Conservation (phyloP, 2,329 filamentous ascomycete genomes). For the Alternaria sp. region DNA sequence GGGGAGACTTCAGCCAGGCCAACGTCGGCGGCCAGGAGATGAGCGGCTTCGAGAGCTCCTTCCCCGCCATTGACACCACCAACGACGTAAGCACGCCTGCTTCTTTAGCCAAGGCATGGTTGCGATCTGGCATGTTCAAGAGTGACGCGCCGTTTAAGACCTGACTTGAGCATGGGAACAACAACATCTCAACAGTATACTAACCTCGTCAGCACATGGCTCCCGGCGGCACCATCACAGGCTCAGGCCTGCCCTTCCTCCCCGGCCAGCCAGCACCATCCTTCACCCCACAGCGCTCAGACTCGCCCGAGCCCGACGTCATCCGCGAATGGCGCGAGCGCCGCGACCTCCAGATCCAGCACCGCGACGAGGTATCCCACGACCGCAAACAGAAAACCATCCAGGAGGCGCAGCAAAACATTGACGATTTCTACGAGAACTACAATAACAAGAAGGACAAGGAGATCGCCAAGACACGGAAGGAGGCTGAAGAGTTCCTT, state of each 20-base stretch:
- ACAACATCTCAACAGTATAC: background rate
- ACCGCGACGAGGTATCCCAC: conserved; percentile 83
- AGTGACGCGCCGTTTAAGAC: background rate
- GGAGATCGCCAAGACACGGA: conserved; percentile 82
- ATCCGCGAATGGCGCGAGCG: conserved; percentile 90
- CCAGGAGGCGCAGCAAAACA: conserved; percentile 88
- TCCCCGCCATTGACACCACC: conserved; percentile 78
- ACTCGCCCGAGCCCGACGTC: conserved; percentile 87
- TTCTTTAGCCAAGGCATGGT: background rate
- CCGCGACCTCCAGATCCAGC: conserved; percentile 80
- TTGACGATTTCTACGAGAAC: conserved; percentile 99
- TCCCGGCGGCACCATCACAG: conserved; percentile 81
- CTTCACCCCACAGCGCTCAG: conserved; percentile 60
- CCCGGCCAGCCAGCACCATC: conserved; percentile 45
- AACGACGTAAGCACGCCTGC: conserved; percentile 67
- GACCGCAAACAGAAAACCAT: conserved; percentile 84
- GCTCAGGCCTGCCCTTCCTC: conserved; percentile 64
- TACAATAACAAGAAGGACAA: conserved; percentile 99
- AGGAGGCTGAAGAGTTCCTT: conserved; percentile 93
- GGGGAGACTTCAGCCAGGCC: conserved; percentile 59
- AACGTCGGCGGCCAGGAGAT: conserved; percentile 55
- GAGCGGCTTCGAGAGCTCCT: conserved; percentile 81
- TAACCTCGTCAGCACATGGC: conserved; percentile 66
- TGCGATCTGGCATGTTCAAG: background rate
- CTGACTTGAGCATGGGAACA: background rate